These are phyloP conservation scores for Syzygium jambos DNA, from an alignment of 345 rosid genomes.

Conservation along the genomic window DNA sequence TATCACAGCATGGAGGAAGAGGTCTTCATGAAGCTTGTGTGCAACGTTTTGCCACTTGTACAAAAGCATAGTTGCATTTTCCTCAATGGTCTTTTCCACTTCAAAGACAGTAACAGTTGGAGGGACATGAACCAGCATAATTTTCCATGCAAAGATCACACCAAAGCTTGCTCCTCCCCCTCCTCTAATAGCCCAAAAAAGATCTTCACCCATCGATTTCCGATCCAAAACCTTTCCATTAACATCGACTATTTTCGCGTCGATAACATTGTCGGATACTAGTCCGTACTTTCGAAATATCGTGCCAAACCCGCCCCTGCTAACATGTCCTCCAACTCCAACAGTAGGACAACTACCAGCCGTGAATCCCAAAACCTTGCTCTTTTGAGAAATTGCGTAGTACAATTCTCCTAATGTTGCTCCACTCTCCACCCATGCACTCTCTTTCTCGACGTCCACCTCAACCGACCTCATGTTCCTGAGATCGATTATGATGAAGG, in stretches of 20 bases:
- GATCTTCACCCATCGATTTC: constrained; percentile 52
- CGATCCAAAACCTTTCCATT: constrained; percentile 47
- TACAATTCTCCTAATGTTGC: constrained; percentile 65
- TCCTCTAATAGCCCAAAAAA: constrained; percentile 69
- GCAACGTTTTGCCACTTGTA: constrained; percentile 50
- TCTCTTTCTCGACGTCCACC: constrained; percentile 22
- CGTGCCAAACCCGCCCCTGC: constrained; percentile 60
- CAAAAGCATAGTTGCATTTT: constrained; percentile 33
- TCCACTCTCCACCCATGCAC: constrained; percentile 68
- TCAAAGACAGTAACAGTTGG: constrained; percentile 48
- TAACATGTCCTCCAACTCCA: constrained; percentile 59
- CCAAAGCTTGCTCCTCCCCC: constrained; percentile 78
- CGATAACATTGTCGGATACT: constrained; percentile 64
- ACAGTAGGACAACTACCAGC: constrained; percentile 54
- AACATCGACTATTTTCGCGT: constrained; percentile 50
- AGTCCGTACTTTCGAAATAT: constrained; percentile 74
- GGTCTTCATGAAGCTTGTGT: constrained; percentile 33
- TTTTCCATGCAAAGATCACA: constrained; percentile 45
- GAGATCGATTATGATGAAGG: constrained; percentile 51
- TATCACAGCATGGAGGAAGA: constrained; percentile 21
- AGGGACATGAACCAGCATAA: constrained; percentile 62
- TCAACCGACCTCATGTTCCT: constrained; percentile 29
- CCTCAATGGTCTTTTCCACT: constrained; percentile 32
- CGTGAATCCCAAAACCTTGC: constrained; percentile 51
- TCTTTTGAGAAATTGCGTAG: constrained; percentile 45